phyloP scores from a whole-genome alignment of 345 rosid species.

The Populus ilicifolia region DNA sequence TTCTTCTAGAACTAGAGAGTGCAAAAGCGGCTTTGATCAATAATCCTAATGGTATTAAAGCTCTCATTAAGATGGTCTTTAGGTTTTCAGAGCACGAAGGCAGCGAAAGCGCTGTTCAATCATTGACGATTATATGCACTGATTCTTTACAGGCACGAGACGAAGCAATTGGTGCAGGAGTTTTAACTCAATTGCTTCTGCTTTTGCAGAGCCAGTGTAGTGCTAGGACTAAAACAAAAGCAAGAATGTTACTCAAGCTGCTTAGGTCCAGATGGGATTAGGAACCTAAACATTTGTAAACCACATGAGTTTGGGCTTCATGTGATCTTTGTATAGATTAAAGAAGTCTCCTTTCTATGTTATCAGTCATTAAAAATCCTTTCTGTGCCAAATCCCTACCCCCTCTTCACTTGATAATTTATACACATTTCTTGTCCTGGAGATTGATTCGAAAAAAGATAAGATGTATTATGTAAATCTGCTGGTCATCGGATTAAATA shows the following conservation, averaged over 20 bases:
- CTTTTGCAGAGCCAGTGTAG: slow-evolving; percentile 61
- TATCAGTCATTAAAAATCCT: not conserved
- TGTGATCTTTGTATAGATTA: not conserved
- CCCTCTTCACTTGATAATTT: not conserved
- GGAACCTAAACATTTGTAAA: slow-evolving; percentile 14
- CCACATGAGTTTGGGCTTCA: not conserved
- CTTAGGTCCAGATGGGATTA: slow-evolving; percentile 43
- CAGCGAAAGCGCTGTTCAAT: slow-evolving; percentile 47
- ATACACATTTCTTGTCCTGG: not conserved
- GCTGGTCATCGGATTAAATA: too few species aligned
- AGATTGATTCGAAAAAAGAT: too few species aligned
- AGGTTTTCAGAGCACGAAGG: slow-evolving; percentile 59
- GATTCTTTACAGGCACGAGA: slow-evolving; percentile 47
- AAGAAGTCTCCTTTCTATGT: slow-evolving; percentile 3
- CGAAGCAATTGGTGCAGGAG: slow-evolving; percentile 42
- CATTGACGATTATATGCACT: slow-evolving; percentile 38
- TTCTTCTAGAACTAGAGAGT: slow-evolving; percentile 27
- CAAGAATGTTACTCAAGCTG: slow-evolving; percentile 46
- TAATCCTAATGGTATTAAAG: slow-evolving; percentile 30
- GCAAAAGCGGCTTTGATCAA: slow-evolving; percentile 36
- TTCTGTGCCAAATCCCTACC: not conserved
- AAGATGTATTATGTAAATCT: too few species aligned
- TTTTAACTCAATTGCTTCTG: slow-evolving; percentile 45
- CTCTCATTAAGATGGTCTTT: slow-evolving; percentile 53
- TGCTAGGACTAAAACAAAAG: slow-evolving; percentile 46